These are phyloP conservation scores for Moniliophthora roreri DNA, from an alignment of 1,284 basidiomycete genomes.

Conservation along the genomic window DNA sequence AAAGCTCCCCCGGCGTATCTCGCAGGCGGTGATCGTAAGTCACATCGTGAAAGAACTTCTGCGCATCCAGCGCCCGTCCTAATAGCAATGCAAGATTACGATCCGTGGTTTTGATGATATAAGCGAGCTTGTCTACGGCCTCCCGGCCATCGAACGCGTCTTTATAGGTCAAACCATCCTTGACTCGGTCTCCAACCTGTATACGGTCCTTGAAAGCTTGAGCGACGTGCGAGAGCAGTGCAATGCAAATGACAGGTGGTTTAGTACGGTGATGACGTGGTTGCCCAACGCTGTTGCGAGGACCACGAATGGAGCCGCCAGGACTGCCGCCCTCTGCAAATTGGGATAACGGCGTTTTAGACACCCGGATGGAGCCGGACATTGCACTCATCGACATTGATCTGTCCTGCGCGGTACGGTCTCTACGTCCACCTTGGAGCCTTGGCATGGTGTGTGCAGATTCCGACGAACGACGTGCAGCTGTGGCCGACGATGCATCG, in stretches of 20 bases:
- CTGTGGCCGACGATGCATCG: constrained; percentile 21
- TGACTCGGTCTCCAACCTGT: constrained; percentile 75
- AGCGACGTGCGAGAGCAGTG: constrained; percentile 91
- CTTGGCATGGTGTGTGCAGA: constrained; percentile 48
- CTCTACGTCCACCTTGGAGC: constrained; percentile 43
- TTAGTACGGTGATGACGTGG: constrained; percentile 49
- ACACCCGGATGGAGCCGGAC: constrained; percentile 40
- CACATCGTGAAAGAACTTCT: constrained; percentile 99
- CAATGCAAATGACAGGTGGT: constrained; percentile 89
- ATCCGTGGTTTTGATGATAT: constrained; percentile 98
- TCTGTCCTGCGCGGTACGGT: constrained; percentile 62
- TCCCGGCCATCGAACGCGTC: constrained; percentile 96
- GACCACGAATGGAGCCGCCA: background rate
- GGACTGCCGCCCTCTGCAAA: constrained; percentile 27
- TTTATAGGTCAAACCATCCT: constrained; percentile 95
- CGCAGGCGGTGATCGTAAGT: constrained; percentile 97
- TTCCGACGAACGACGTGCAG: constrained; percentile 53
- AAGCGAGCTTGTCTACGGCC: constrained; percentile 94
- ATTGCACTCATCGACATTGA: constrained; percentile 74
- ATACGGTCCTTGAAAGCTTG: constrained; percentile 90
- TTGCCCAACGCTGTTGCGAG: constrained; percentile 32
- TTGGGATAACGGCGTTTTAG: constrained; percentile 35
- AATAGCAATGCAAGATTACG: constrained; percentile 93
- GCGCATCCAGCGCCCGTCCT: constrained; percentile 93
- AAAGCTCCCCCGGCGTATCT: constrained; percentile 88